phyloP scores from a whole-genome alignment of 345 rosid species.

The Hirschfeldia incana region DNA sequence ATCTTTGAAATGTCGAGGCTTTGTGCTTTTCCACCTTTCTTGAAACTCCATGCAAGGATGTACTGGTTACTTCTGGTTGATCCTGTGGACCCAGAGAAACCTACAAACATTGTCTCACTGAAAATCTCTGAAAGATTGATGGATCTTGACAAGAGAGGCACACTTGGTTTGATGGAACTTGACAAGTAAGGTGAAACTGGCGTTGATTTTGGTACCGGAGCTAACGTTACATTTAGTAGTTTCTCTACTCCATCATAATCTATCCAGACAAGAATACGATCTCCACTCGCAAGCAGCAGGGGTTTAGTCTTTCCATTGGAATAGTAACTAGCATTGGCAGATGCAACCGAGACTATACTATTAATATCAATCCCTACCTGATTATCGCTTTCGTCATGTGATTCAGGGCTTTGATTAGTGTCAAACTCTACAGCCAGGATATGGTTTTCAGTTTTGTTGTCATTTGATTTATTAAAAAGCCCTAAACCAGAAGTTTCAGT shows the following conservation, averaged over 20 bases:
- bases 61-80: background rate
- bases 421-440: no score
- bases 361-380: slow-evolving; percentile 67
- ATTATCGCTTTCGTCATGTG: slow-evolving; percentile 39
- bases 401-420: slow-evolving; percentile 39
- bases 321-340: slow-evolving; percentile 41
- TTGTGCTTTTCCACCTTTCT: background rate
- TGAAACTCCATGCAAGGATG: background rate
- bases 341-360: slow-evolving; percentile 31
- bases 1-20: background rate
- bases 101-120: background rate
- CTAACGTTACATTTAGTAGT: no score
- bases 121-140: background rate
- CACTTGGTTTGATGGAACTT: background rate
- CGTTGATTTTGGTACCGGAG: no score
- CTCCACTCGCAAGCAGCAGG: slow-evolving; percentile 43
- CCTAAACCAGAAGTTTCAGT: no score
- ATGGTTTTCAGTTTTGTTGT: no score
- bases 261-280: no score
- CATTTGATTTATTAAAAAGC: no score
- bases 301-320: slow-evolving; percentile 12
- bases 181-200: background rate
- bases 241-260: no score
- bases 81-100: background rate
- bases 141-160: background rate